Evolutionary conservation across 441 rosid species (phyloP), one percentile per base, ranked within the genome.

Genomic region (Brassica balearica): DNA sequence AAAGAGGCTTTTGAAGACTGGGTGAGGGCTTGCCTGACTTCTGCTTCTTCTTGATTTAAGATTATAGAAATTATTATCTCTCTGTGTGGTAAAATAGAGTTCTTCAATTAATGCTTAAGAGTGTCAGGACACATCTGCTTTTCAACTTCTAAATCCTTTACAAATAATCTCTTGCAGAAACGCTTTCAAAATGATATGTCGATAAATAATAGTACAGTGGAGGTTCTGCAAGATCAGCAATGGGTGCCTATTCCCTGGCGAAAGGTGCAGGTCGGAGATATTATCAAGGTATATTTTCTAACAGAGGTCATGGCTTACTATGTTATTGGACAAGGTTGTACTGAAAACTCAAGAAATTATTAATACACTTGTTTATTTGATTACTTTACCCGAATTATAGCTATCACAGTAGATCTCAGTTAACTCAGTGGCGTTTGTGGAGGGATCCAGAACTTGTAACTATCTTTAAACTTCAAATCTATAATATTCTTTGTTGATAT

Each of bases 1-100:
- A 96, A 96, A 86, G 99, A 96, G 87, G 99, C 98, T 58, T 96
- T 92, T 77, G 99, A 96, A 90, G 99, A 94, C 82, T 92, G 96
- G 99, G 99, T 96, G 83, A 85, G 96, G 84, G 68, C 14, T 17
- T 12, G 9, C 8, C 53, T 12, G 27, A 9, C 27, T 12, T 67
- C 22, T 79, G 78, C 63, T 25, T 82, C 58, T 66, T 59, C 77
- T 5, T 36, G 58, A 53, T 69, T 46, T 48, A 17, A 17, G 85
- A 9, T 8, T 72, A 29, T 56, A 20, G 64, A 41, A 43, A 25
- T 65, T 59, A 12, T n/a, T 43, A 17, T 60, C 22, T 25, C 8
- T 60, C 53, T 17, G 20, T 69, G 56, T 27, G 38, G 23, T 64
- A 8, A 41, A 56, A 19, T 5, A 55, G 6, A 55, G 4, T 0